Conservation (phyloP, 805 yeast genomes). For the Kazachstania psychrophila region DNA sequence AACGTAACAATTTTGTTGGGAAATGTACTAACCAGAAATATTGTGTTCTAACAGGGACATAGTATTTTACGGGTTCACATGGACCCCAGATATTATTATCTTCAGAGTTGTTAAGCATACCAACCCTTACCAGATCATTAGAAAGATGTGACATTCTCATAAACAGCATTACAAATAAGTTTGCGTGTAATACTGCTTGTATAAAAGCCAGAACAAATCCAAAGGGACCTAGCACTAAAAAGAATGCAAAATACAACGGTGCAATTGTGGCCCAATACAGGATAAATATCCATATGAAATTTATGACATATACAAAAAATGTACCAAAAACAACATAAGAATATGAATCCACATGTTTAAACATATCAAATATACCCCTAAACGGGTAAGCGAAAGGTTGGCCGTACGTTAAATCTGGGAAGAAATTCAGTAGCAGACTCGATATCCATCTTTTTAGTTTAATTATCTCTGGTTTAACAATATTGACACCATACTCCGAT, state of each 20-base stretch:
- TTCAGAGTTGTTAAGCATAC: constrained; percentile 7
- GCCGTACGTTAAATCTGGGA: constrained; percentile 16
- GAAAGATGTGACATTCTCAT: constrained; percentile 24
- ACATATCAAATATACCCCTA: constrained; percentile 17
- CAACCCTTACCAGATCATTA: constrained; percentile 10
- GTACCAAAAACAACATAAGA: constrained; percentile 7
- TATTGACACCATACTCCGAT: constrained; percentile 8
- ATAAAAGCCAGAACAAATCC: constrained; percentile 22
- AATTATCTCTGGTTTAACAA: constrained; percentile 11
- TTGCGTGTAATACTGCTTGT: constrained; percentile 26
- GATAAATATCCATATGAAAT: constrained; percentile 14
- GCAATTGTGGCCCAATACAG: constrained; percentile 25
- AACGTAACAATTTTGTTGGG: constrained; percentile 20
- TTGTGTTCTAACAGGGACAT: constrained; percentile 18
- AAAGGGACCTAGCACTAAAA: constrained; percentile 24
- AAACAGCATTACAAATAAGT: constrained; percentile 25
- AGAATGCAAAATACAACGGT: constrained; percentile 24
- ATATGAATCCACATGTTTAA: constrained; percentile 11
- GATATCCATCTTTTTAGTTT: constrained; percentile 8
- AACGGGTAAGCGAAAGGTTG: constrained; percentile 21
- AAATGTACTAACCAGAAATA: constrained; percentile 26
- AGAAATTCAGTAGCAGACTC: constrained; percentile 14
- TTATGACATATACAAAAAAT: constrained; percentile 12
- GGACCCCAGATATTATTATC: constrained; percentile 6
- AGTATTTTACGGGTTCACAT: constrained; percentile 20